A percentile compares a stretch with the other conserved stretches of the same genome.
Evolutionary conservation across 345 rosid species (phyloP).

Genomic region (Arabidopsis thaliana): TAIR10.1 NC_003070.9:3932501-3933000

Average conservation of each 20-base stretch:
- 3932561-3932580: background rate
- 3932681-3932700: too few species aligned
- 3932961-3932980: background rate
- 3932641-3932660: background rate
- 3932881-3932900: background rate
- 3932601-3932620: background rate
- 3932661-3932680: background rate
- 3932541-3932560: too few species aligned
- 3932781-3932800: background rate
- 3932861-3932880: background rate
- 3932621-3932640: background rate
- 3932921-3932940: background rate
- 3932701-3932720: background rate
- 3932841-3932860: background rate
- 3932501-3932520: too few species aligned
- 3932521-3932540: too few species aligned
- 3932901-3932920: background rate
- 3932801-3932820: background rate
- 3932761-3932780: background rate
- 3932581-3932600: background rate
- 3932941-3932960: background rate
- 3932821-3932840: background rate
- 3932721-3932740: background rate
- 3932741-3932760: background rate
- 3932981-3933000: background rate